Conservation (phyloP, 2,329 filamentous ascomycete species). For the Penicillium sp. region DNA sequence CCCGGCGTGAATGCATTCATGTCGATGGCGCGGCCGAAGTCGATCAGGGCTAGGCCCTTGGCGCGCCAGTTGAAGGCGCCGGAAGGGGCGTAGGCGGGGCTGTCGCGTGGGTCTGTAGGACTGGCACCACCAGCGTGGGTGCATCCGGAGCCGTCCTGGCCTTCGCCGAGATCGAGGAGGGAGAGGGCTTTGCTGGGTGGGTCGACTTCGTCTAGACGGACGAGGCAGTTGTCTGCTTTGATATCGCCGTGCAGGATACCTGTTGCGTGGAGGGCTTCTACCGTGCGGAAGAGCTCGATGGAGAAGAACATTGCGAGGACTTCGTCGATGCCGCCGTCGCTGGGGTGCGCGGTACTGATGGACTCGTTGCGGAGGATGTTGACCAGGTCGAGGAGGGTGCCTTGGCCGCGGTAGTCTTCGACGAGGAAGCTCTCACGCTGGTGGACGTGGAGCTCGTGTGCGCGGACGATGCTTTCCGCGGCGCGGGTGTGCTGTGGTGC, state of each 20-base stretch:
- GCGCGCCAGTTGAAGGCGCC: slow-evolving; percentile 76
- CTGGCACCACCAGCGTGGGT: neutral
- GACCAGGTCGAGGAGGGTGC: slow-evolving; percentile 91
- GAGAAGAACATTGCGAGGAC: slow-evolving; percentile 92
- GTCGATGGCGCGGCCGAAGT: slow-evolving; percentile 93
- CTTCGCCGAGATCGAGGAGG: slow-evolving; percentile 30
- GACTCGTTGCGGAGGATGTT: slow-evolving; percentile 76
- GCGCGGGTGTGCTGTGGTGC: slow-evolving; percentile 64
- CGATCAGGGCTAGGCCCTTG: slow-evolving; percentile 84
- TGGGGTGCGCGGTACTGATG: slow-evolving; percentile 49
- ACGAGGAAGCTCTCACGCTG: slow-evolving; percentile 86
- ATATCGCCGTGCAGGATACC: slow-evolving; percentile 88
- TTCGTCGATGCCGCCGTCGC: slow-evolving; percentile 78
- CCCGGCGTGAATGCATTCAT: slow-evolving; percentile 78
- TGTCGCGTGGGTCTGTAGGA: slow-evolving; percentile 29
- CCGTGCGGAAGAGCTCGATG: slow-evolving; percentile 84
- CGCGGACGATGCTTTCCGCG: slow-evolving; percentile 74
- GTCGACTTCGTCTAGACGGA: slow-evolving; percentile 67
- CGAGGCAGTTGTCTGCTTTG: slow-evolving; percentile 92
- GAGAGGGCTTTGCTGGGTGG: slow-evolving; percentile 28
- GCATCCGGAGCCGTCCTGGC: neutral
- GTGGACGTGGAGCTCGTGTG: slow-evolving; percentile 90
- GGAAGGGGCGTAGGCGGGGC: slow-evolving; percentile 66
- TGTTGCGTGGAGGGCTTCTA: slow-evolving; percentile 81
- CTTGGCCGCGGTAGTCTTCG: slow-evolving; percentile 83